Evolutionary conservation across 768 basidiomycete species (phyloP), one percentile per base, ranked within the genome.

Genomic region (Russula brevipes): DNA sequence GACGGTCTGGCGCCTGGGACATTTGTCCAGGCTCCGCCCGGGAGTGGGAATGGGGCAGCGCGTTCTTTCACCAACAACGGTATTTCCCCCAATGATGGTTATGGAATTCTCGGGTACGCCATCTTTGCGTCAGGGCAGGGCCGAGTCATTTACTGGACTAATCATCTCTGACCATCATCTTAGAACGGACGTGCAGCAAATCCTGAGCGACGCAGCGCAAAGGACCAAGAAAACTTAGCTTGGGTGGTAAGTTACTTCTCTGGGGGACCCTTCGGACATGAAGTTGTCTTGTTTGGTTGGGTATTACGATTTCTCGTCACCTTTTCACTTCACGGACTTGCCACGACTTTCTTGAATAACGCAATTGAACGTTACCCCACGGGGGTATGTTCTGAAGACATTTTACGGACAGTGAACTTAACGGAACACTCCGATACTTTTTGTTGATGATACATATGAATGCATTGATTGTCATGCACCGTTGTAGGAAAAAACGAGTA

Each of bases 71-170:
- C 67, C 19, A 60, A 68, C 45, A 24, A 24, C 24, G 24, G 24
- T 24, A 24, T 24, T 24, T 24, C 24, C 24, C 24, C 24, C 24
- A 24, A 24, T 24, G 67, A 68, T 33, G 67, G 67, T 31, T 68
- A 68, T 51, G 66, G 56, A 36, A 61, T 57, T 36, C 31, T 50
- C 12, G 64, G 64, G 65, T 66, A 33, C 45, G 65, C 59, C n/a
- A 17, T n/a, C n/a, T 36, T 58, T 12, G 17, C 38, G 6, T 8
- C 38, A 16, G 12, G 12, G 14, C 12, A 4, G 31, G 14, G 30
- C 24, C 16, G 3, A 36, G n/a, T 14, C n/a, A 53, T 36, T 1
- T 5, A 30, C 14, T 9, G 35, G 24, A 10, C 42, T 60, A 55
- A 64, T 35, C 19, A 55, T 51, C 3, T n/a, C 54, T 14, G 14